Base-by-base conservation (phyloP, 768 basidiomycete species). In the Naganishia vishniacii region DNA sequence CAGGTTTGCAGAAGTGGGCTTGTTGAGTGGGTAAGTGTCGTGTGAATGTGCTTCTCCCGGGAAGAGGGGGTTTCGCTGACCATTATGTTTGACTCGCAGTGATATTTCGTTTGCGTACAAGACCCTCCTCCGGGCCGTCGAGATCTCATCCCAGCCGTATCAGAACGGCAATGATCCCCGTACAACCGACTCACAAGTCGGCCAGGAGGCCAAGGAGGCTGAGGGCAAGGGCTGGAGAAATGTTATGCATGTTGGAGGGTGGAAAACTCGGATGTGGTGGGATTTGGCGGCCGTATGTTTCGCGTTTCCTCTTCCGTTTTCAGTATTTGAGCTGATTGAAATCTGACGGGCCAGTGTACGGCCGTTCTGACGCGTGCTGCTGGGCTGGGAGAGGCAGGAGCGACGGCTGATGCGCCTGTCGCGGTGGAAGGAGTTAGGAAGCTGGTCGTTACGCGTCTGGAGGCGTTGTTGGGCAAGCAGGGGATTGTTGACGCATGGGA, bases 241-340 rank as follows among this genome's bases (percentile, higher is more conserved):
- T 5, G 56, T 59, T 12, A 20, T 64, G 23, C n/a, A 20, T 12
- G n/a, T 32, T 13, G 51, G 62, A 20, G 42, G 63, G 32, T 51
- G 58, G 29, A 69, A 65, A 23, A 71, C 73, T 12, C 65, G 74
- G 40, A 58, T 70, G 16, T 77, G 75, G 75, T 77, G 75, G 75
- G 69, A 68, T 34, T 41, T 73, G 15, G 71, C 71, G 31, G 16
- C 69, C 44, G 72, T 73, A 37, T 46, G 71, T 71, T 25, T 4
- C 15, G 12, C n/a, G 29, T 15, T 3, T 46, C 23, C 28, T 23
- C 29, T n/a, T 37, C 31, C 16, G n/a, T 11, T 31, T 29, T 47
- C n/a, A 2, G 47, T n/a, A n/a, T 18, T 46, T 9, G 7, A 6
- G 23, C 37, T 8, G 37, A 40, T 8, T 40, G 45, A n/a, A n/a